Percentiles rank a stretch among this genome's conserved stretches.
These are phyloP conservation scores for Fraxinus sp. DNA, from an alignment of 305 asterid genomes.

Conservation along the genomic window DNA sequence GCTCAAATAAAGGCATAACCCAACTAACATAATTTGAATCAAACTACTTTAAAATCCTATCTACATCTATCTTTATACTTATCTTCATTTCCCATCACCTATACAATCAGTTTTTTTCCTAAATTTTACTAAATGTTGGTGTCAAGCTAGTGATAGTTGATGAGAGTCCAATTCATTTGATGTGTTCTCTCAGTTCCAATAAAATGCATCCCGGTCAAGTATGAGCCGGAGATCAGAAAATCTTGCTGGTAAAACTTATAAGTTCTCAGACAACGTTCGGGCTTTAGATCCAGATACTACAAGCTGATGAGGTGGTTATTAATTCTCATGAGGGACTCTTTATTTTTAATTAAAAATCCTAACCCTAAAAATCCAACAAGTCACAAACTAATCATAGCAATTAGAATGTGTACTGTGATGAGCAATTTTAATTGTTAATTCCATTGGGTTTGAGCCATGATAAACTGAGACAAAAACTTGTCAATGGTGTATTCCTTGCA, in stretches of 20 bases:
- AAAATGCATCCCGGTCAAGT: neutral
- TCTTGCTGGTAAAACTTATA: neutral
- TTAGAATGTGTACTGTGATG: neutral
- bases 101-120: neutral
- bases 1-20: neutral
- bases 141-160: neutral
- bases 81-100: neutral
- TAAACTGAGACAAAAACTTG: neutral
- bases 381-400: neutral
- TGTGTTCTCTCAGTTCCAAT: neutral
- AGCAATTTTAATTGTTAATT: neutral
- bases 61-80: neutral
- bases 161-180: neutral
- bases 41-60: neutral
- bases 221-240: neutral
- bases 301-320: neutral
- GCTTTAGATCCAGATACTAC: neutral
- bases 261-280: neutral
- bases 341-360: neutral
- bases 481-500: neutral
- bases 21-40: neutral
- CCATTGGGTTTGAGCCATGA: neutral
- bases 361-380: neutral
- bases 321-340: neutral
- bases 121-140: neutral